Evolutionary conservation across 768 basidiomycete genomes (phyloP), one percentile per base, ranked within the genome.

Genomic region (Bullera alba): DNA sequence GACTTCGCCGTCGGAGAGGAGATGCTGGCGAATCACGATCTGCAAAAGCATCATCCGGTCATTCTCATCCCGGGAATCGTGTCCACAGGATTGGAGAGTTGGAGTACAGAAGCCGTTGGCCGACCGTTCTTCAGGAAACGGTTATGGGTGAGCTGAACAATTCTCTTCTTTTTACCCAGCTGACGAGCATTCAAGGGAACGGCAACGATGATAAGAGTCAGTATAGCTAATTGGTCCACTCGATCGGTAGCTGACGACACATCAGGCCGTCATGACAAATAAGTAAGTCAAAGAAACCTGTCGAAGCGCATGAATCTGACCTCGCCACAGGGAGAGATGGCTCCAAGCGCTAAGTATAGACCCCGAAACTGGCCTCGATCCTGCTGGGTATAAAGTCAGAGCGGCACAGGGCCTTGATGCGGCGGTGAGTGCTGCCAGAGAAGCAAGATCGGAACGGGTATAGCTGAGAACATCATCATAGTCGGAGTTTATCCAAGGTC

Each of bases 321-420:
- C 2, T 44, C 30, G 2, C 36, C n/a, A 47, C 46, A 72, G 68
- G 42, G 64, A 93, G 46, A 81, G 78, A 57, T 99, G 93, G 93
- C 85, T 96, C 63, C 70, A 82, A 19, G 84, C 89, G 0, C 83
- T 97, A 76, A 83, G 87, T 77, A 80, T 99, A 7, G 92, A 99
- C 70, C 85, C 87, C 0, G 77, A 83, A 16, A 95, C 92, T 0
- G 93, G 93, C 0, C 77, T 99, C 5, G 93, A 99, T 64, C 86
- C 88, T 2, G 80, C 82, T 0, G 84, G 81, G 15, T 82, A 81
- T 38, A 95, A 89, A 70, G 82, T 97, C 50, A 79, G 93, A 29
- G 88, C 92, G 12, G 89, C 88, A 0, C 87, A 95, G 71, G 92
- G 92, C 0, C 81, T 93, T 19, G 86, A 88, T 65, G 89, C 89